Base-by-base conservation (phyloP, 768 basidiomycete genomes). In the Rhodotorula diobovata region DNA sequence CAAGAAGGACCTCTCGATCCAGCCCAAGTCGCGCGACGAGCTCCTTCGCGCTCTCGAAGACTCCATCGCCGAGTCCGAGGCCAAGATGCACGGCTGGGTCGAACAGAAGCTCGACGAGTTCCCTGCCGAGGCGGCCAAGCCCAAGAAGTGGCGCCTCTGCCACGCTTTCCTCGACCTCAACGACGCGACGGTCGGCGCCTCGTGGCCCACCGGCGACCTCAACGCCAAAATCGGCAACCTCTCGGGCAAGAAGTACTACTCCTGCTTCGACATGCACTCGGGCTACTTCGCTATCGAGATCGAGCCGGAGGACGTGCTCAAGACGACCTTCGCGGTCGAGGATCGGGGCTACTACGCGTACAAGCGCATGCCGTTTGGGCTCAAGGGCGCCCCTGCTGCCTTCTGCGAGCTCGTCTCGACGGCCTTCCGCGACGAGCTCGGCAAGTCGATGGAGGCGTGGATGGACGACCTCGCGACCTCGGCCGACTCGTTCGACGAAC, bases 101-200 rank as follows among this genome's bases (percentile, higher is more conserved):
- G 34, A 35, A 8, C 56, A 39, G 56, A 34, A 35, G 37, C 23
- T 35, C 25, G 35, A 57, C 23, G 30, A 25, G 23, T 39, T 39
- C 34, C 35, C 56, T 25, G 48, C 25, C 25, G 48, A 50, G 34
- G 56, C 30, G 12, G 56, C 56, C 16, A 39, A 39, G 12, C 34
- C 34, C 7, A 39, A 30, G 30, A 57, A 57, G 37, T 57, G 32
- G 34, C 32, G 56, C 18, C 56, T 57, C 3, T 57, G 56, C 56
- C 56, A 57, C 34, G 56, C 56, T 21, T 39, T 57, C 56, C 34
- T 57, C 23, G 56, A 39, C 56, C 35, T 57, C 56, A 57, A 57
- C 56, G 56, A 57, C 35, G 56, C 56, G 20, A 57, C 56, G 16
- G 35, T 57, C 35, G 56, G 56, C 56, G 56, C 35, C 11, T 25